Base-by-base conservation (phyloP, 768 basidiomycete species). In the Rossbeevera mucosa region DNA sequence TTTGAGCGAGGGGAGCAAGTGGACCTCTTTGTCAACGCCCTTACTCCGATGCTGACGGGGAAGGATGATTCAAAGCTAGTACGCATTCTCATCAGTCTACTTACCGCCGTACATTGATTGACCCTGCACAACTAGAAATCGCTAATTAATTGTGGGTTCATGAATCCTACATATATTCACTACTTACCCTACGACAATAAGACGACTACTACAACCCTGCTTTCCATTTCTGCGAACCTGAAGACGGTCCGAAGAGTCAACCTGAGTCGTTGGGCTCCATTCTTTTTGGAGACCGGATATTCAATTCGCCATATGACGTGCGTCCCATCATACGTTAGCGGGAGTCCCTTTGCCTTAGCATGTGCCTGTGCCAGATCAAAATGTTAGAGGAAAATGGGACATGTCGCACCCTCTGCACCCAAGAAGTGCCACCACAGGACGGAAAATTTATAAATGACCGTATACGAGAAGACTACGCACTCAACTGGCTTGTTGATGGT, bases 401-500 rank as follows among this genome's bases (percentile, higher is more conserved):
- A 2, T 98, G 95, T 68, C 78, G 81, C 59, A 77, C 76, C 2
- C 79, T 97, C 7, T 97, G 95, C 69, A 72, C 40, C 65, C 74
- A 26, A 57, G 70, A 75, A 22, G 77, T 96, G 16, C 76, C 83
- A 0, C 74, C 71, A 14, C 81, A 87, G 54, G 86, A 94, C 54
- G 86, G 88, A 11, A 85, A 81, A 61, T 96, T 96, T 68, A 86
- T 97, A 64, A 94, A 95, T 59, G 83, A 90, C 51, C 86, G 93
- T 47, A 93, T 96, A 65, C 78, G 80, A 41, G 94, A 97, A 66
- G 89, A 92, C 63, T 96, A 97, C 63, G 89, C 91, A 2, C 73
- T 96, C 50, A 96, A 96, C 62, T 95, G 94, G 88, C 84, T 97
- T 28, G 75, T 97, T 36, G 95, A 98, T 61, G 94, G 94, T 12